A percentile compares a stretch with the other conserved stretches of the same genome.
Evolutionary conservation across 768 basidiomycete species (phyloP).

Genomic region (Hericium rajendrae): DNA sequence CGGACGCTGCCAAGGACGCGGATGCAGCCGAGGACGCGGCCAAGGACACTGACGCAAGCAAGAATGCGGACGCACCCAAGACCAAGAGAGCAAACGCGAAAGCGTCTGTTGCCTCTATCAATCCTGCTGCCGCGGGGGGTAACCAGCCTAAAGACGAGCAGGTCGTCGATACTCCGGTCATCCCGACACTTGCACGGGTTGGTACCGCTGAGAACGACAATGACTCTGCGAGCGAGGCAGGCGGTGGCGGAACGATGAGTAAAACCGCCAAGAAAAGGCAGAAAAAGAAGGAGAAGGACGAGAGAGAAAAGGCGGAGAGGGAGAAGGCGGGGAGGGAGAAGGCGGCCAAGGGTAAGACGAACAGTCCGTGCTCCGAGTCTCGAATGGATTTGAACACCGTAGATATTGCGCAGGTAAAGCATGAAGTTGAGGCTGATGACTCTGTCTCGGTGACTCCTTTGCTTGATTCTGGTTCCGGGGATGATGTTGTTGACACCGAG

Average conservation of each 20-base stretch:
- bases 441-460: background rate
- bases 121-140: no score
- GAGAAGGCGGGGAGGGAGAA: background rate
- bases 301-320: background rate
- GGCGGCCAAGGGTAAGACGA: slow-evolving; percentile 9
- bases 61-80: background rate
- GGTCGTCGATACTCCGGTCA: no score
- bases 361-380: background rate
- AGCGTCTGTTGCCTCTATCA: no score
- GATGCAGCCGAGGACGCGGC: background rate
- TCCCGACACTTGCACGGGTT: no score
- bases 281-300: background rate
- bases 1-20: background rate
- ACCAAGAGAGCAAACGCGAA: no score
- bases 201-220: no score
- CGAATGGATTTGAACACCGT: background rate
- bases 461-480: slow-evolving; percentile 1
- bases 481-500: slow-evolving; percentile 4
- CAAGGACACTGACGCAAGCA: background rate
- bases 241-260: background rate
- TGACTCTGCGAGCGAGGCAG: no score
- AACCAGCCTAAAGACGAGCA: no score
- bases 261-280: background rate
- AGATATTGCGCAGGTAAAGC: background rate
- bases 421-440: slow-evolving; percentile 5